Conservation (phyloP, 805 yeast species). For the Zygotorulaspora sp. region DNA sequence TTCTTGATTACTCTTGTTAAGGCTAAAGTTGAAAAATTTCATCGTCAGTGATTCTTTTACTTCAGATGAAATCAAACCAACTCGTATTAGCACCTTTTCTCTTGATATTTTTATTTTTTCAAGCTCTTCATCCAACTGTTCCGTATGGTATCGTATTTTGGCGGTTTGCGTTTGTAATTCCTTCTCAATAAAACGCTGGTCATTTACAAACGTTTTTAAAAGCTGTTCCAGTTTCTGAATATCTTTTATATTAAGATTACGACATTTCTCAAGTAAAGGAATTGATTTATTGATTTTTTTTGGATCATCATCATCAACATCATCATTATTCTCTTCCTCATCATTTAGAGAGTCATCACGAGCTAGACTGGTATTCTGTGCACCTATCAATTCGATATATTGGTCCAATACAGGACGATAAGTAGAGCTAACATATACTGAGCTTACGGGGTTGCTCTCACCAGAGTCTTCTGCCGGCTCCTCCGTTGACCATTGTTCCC, state of each 20-base stretch:
- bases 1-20: slow-evolving; percentile 8
- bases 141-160: slow-evolving; percentile 15
- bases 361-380: slow-evolving; percentile 21
- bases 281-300: slow-evolving; percentile 4
- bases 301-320: too few relatives aligned
- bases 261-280: slow-evolving; percentile 10
- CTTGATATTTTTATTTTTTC: slow-evolving; percentile 11
- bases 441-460: background rate
- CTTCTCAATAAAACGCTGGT: slow-evolving; percentile 21
- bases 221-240: slow-evolving; percentile 22
- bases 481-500: slow-evolving; percentile 9
- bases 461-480: background rate
- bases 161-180: slow-evolving; percentile 20
- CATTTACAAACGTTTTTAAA: slow-evolving; percentile 23
- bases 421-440: slow-evolving; percentile 12
- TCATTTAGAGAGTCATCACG: background rate
- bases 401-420: slow-evolving; percentile 21
- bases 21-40: slow-evolving; percentile 13
- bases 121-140: slow-evolving; percentile 15
- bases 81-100: slow-evolving; percentile 14
- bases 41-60: slow-evolving; percentile 8
- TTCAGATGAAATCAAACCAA: slow-evolving; percentile 17
- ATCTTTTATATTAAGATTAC: slow-evolving; percentile 12
- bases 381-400: slow-evolving; percentile 28
- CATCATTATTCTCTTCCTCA: slow-evolving; percentile 3